Conservation (phyloP, 1,139 yeast genomes). For the Suhomyces bribrorum region DNA sequence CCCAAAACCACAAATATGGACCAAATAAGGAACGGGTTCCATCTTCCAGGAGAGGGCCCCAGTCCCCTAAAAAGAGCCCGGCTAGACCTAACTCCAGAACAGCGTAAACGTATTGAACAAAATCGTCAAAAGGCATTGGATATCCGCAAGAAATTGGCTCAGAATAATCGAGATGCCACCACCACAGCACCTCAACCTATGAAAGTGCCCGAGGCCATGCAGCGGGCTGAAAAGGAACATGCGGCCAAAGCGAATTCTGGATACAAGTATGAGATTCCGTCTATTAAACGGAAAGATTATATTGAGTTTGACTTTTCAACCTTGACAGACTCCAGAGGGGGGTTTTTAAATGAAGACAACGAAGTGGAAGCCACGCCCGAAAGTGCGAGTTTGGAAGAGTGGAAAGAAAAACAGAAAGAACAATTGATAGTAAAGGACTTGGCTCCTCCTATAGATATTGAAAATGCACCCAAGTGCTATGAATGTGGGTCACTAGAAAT, state of each 20-base stretch:
- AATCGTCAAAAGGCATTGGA: constrained; percentile 63
- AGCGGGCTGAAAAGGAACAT: constrained; percentile 10
- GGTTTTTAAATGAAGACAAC: constrained; percentile 52
- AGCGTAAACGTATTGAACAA: constrained; percentile 51
- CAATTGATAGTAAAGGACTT: constrained; percentile 49
- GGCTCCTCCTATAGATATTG: constrained; percentile 72
- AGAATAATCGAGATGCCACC: constrained; percentile 36
- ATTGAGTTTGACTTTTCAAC: constrained; percentile 92
- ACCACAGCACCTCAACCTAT: constrained; percentile 3
- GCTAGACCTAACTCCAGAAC: constrained; percentile 51
- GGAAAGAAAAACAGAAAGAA: constrained; percentile 63
- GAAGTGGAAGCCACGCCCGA: constrained; percentile 29
- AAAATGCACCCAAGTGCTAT: constrained; percentile 71
- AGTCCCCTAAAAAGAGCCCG: constrained; percentile 19
- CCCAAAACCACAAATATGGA: constrained; percentile 12
- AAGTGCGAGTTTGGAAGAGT: constrained; percentile 63
- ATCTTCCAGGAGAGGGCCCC: constrained; percentile 8
- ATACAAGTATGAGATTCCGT: constrained; percentile 34
- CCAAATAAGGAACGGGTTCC: constrained; percentile 12
- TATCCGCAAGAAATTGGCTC: constrained; percentile 40
- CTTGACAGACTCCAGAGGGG: constrained; percentile 87
- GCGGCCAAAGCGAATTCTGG: constrained; percentile 10
- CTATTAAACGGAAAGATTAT: constrained; percentile 63
- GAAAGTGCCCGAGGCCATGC: constrained; percentile 16
- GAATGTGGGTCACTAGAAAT: constrained; percentile 82